Evolutionary conservation across 805 yeast species (phyloP).

Genomic region (Kazachstania bromeliacearum): DNA sequence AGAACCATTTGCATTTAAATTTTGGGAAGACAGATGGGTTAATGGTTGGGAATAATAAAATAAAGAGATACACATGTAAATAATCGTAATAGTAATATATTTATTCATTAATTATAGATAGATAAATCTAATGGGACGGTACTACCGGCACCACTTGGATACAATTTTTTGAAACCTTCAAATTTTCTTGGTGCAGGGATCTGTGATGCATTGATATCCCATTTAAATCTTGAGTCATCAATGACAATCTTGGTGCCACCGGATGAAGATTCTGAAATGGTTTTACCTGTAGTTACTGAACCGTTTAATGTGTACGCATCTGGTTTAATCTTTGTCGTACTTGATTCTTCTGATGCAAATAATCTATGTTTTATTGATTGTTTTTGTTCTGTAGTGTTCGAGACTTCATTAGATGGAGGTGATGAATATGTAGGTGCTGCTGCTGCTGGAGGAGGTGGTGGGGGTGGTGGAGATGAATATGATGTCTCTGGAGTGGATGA

Average conservation of each 20-base stretch:
- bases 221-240: conserved; percentile 63
- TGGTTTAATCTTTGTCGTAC: conserved; percentile 17
- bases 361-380: conserved; percentile 21
- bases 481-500: conserved; percentile 10
- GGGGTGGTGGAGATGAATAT: conserved; percentile 18
- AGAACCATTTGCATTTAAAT: conserved; percentile 71
- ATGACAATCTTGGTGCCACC: conserved; percentile 36
- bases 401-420: conserved; percentile 6
- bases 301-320: conserved; percentile 8
- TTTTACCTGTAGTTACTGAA: conserved; percentile 3
- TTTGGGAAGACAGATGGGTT: conserved; percentile 92
- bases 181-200: conserved; percentile 85
- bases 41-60: conserved; percentile 77
- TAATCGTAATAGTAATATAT: neutral
- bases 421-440: conserved; percentile 17
- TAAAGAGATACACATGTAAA: no score
- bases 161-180: conserved; percentile 60
- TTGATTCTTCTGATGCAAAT: conserved; percentile 22
- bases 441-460: conserved; percentile 13
- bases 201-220: conserved; percentile 49
- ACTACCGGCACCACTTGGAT: conserved; percentile 92
- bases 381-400: neutral
- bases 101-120: conserved; percentile 4
- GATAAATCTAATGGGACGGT: conserved; percentile 72
- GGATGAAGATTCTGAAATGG: conserved; percentile 8